Evolutionary conservation across 2,329 filamentous ascomycete genomes (phyloP).

Genomic region (Venturia pyrina): DNA sequence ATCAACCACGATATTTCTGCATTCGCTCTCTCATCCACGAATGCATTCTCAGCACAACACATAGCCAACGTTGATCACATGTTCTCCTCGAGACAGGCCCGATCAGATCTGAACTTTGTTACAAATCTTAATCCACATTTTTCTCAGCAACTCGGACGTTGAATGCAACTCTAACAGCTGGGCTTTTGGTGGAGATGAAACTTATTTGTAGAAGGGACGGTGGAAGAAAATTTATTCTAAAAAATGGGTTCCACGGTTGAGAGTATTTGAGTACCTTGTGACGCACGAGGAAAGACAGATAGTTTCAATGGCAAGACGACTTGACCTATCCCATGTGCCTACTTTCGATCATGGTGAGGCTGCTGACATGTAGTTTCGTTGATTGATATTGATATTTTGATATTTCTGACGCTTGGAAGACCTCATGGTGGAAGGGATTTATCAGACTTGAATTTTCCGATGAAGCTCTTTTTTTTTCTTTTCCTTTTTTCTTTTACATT

Average conservation of each 20-base stretch:
- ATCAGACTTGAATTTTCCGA: no score
- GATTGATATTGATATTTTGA: no score
- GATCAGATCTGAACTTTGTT: slow-evolving; percentile 1
- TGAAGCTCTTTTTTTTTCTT: no score
- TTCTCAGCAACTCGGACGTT: neutral
- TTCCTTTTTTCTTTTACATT: no score
- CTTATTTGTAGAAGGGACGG: neutral
- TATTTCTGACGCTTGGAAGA: no score
- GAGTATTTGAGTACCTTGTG: neutral
- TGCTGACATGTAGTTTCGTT: no score
- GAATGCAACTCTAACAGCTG: neutral
- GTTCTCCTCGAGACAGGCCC: neutral
- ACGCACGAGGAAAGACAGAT: neutral
- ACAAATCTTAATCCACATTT: neutral
- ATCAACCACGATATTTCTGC: neutral
- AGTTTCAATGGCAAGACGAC: slow-evolving; percentile 1
- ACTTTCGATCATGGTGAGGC: no score
- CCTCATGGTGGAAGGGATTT: no score
- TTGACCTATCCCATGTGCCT: neutral
- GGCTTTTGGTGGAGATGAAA: neutral
- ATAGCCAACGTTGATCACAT: neutral
- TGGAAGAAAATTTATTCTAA: neutral
- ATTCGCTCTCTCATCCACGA: neutral
- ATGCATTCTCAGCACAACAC: neutral
- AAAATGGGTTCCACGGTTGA: neutral